Conservation (phyloP, 345 rosid species). For the Hypericum androsaemum region DNA sequence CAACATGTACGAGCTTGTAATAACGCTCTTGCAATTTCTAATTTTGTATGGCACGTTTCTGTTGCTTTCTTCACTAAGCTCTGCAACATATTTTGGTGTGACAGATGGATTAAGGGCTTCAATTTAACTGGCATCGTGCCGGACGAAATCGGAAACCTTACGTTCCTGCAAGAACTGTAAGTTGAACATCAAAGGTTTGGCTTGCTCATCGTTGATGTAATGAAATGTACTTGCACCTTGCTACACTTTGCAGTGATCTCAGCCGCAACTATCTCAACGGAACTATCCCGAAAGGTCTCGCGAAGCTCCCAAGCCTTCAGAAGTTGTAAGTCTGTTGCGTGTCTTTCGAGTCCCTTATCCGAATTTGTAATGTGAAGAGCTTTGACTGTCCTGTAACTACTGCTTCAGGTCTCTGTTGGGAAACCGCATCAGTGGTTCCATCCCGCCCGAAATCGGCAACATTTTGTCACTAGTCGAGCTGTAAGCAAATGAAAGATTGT, state of each 20-base stretch:
- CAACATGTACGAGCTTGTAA: conserved; percentile 32
- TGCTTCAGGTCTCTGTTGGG: conserved; percentile 40
- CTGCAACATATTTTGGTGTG: not conserved
- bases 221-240: not conserved
- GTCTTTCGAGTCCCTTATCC: not conserved
- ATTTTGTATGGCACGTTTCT: not conserved
- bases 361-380: no score
- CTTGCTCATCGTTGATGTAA: no score
- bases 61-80: not conserved
- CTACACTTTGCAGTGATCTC: conserved; percentile 45
- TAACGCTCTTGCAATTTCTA: not conserved
- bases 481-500: conserved; percentile 32
- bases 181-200: conserved; percentile 6
- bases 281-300: conserved; percentile 48
- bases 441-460: conserved; percentile 52
- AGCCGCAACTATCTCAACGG: conserved; percentile 63
- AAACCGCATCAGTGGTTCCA: conserved; percentile 54
- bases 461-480: conserved; percentile 40
- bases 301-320: conserved; percentile 37
- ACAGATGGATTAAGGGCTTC: conserved; percentile 44
- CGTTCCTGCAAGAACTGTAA: conserved; percentile 44
- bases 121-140: conserved; percentile 59
- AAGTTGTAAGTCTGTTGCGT: conserved; percentile 33
- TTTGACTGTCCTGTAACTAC: no score
- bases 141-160: conserved; percentile 54